A percentile compares a stretch with the other conserved stretches of the same genome.
These are phyloP conservation scores for Penicillium sumatraense DNA, from an alignment of 2,329 filamentous ascomycete genomes.

Conservation along the genomic window DNA sequence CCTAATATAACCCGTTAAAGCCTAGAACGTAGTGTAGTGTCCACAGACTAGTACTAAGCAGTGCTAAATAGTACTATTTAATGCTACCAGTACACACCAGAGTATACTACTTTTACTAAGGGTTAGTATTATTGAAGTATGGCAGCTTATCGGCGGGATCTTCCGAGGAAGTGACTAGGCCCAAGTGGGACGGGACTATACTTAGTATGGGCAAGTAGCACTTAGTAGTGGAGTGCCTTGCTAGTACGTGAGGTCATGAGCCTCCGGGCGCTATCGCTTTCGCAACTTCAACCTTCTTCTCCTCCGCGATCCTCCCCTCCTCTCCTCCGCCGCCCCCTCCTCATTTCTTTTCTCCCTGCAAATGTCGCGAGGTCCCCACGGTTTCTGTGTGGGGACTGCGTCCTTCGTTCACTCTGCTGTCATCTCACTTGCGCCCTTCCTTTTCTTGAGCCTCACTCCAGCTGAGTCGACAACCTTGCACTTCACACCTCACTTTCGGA, in stretches of 20 bases:
- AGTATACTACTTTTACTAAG: too few species aligned
- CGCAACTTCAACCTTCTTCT: not conserved
- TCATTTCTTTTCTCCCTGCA: slow-evolving; percentile 5
- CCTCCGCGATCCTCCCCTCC: not conserved
- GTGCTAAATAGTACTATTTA: too few species aligned
- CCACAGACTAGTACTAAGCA: too few species aligned
- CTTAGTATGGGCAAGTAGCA: too few species aligned
- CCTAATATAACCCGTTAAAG: too few species aligned
- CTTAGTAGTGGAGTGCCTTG: too few species aligned
- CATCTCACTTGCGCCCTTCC: slow-evolving; percentile 10
- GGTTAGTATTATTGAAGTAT: too few species aligned
- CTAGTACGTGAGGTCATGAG: slow-evolving; percentile 31
- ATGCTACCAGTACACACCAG: too few species aligned
- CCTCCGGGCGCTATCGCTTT: slow-evolving; percentile 6
- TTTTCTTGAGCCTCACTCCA: slow-evolving; percentile 11
- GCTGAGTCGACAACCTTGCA: not conserved
- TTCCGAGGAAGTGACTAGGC: too few species aligned
- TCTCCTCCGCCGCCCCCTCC: too few species aligned
- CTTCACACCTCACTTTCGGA: not conserved
- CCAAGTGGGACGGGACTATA: too few species aligned
- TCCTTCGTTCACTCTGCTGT: slow-evolving; percentile 11
- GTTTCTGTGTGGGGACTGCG: slow-evolving; percentile 20
- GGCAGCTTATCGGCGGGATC: slow-evolving; percentile 32
- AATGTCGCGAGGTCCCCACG: slow-evolving; percentile 19
- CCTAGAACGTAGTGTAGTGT: too few species aligned